Percentiles rank a stretch among this genome's conserved stretches.
Evolutionary conservation across 306 rosid species (phyloP).

Genomic region (Glycyrrhiza uralensis): DNA sequence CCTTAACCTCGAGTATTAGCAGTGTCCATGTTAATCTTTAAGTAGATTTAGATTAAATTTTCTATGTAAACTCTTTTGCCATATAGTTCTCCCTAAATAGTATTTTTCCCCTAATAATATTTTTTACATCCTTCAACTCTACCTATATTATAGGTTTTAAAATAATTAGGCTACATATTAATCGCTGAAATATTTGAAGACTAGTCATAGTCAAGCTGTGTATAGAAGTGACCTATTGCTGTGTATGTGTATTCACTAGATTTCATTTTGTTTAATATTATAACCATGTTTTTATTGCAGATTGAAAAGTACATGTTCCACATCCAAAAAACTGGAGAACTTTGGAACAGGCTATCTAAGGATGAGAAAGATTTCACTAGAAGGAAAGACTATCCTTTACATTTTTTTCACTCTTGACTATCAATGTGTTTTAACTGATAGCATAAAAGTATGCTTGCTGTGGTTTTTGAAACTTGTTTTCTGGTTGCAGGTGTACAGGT

Average conservation of each 20-base stretch:
- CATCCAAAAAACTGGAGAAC: constrained; percentile 59
- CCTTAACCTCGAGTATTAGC: neutral
- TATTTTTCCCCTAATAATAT: neutral
- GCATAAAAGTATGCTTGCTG: neutral
- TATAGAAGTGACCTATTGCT: neutral
- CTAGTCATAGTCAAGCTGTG: neutral
- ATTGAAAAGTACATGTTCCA: constrained; percentile 77
- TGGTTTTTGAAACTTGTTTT: constrained; percentile 31
- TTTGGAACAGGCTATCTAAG: constrained; percentile 60
- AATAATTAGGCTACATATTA: neutral
- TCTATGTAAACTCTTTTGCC: neutral
- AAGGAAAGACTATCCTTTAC: constrained; percentile 40
- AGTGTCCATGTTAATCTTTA: neutral
- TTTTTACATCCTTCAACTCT: neutral
- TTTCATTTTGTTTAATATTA: constrained; percentile 11
- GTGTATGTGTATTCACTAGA: neutral
- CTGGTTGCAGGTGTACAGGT: constrained; percentile 55
- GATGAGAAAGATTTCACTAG: constrained; percentile 61
- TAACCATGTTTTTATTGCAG: constrained; percentile 42
- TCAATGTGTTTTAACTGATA: neutral
- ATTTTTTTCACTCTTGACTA: neutral
- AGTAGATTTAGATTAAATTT: neutral
- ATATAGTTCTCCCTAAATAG: neutral
- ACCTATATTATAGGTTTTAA: neutral
- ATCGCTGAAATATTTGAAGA: constrained; percentile 12